These are phyloP conservation scores for Tolypocladium tundrense DNA, from an alignment of 2,329 filamentous ascomycete genomes.

Conservation along the genomic window DNA sequence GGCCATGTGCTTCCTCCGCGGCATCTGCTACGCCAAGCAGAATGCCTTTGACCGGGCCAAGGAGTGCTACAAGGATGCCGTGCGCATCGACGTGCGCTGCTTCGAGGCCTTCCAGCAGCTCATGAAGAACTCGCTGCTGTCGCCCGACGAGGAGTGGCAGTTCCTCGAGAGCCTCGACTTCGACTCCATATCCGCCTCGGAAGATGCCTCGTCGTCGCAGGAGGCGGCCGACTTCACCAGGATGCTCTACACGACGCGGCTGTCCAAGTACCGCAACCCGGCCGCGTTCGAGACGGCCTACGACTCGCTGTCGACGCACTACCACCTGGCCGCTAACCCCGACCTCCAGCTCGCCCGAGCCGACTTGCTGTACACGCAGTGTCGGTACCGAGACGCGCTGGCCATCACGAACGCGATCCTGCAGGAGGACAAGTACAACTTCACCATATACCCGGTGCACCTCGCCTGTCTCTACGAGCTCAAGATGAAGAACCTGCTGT, in stretches of 20 bases:
- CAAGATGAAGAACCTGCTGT: conserved; percentile 75
- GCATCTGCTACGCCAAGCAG: conserved; percentile 90
- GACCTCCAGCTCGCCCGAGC: conserved; percentile 86
- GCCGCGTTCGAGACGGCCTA: conserved; percentile 73
- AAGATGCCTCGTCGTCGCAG: conserved; percentile 59
- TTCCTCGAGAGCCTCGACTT: conserved; percentile 88
- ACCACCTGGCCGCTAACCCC: conserved; percentile 74
- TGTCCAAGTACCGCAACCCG: conserved; percentile 92
- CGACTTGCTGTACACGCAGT: conserved; percentile 88
- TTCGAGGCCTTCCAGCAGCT: conserved; percentile 97
- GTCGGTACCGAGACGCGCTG: conserved; percentile 80
- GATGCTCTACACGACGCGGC: conserved; percentile 88
- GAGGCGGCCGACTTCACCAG: conserved; percentile 90
- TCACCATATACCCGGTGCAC: conserved; percentile 80
- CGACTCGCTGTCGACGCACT: conserved; percentile 87
- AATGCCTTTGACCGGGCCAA: conserved; percentile 96
- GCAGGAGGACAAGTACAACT: conserved; percentile 77
- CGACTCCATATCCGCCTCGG: conserved; percentile 60
- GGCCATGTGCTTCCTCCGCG: conserved; percentile 91
- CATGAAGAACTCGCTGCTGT: conserved; percentile 91
- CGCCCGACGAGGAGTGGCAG: conserved; percentile 78
- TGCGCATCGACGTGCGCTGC: conserved; percentile 93
- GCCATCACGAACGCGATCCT: conserved; percentile 76
- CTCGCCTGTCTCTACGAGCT: conserved; percentile 87
- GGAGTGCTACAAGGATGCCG: conserved; percentile 96